A percentile compares a stretch with the other conserved stretches of the same genome.
phyloP scores from a whole-genome alignment of 495 filamentous ascomycete species.

The Aspergillus wentii region DNA sequence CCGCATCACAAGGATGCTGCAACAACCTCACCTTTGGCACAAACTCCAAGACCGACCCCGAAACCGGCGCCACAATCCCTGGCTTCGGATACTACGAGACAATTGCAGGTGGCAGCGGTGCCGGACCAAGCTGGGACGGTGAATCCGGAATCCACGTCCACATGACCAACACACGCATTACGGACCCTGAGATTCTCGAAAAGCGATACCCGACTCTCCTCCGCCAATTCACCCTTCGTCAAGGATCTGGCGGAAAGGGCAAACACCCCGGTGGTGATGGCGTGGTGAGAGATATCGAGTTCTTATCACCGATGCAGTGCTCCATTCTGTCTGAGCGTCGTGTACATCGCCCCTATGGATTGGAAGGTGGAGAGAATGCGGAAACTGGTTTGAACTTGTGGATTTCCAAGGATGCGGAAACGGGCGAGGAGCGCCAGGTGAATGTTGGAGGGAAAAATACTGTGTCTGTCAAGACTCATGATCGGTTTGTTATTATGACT shows the following conservation, averaged over 20 bases:
- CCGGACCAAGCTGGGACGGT: conserved; percentile 82
- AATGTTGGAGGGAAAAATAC: conserved; percentile 95
- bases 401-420: conserved; percentile 58
- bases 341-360: conserved; percentile 83
- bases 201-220: conserved; percentile 86
- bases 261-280: conserved; percentile 82
- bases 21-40: conserved; percentile 68
- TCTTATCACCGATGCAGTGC: conserved; percentile 81
- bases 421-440: conserved; percentile 60
- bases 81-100: conserved; percentile 99
- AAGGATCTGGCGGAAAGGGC: conserved; percentile 63
- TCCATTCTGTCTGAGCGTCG: conserved; percentile 85
- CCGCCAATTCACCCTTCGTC: conserved; percentile 73
- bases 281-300: conserved; percentile 91
- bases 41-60: conserved; percentile 46
- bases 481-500: conserved; percentile 73
- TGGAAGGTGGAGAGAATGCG: conserved; percentile 81
- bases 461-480: conserved; percentile 76
- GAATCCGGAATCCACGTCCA: conserved; percentile 89
- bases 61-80: conserved; percentile 74
- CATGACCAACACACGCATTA: conserved; percentile 99
- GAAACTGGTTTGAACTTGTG: conserved; percentile 80
- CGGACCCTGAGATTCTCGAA: conserved; percentile 94
- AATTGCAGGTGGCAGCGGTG: conserved; percentile 88
- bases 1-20: conserved; percentile 86